Conservation (phyloP, 2,329 filamentous ascomycete species). For the Fusarium irregulare region DNA sequence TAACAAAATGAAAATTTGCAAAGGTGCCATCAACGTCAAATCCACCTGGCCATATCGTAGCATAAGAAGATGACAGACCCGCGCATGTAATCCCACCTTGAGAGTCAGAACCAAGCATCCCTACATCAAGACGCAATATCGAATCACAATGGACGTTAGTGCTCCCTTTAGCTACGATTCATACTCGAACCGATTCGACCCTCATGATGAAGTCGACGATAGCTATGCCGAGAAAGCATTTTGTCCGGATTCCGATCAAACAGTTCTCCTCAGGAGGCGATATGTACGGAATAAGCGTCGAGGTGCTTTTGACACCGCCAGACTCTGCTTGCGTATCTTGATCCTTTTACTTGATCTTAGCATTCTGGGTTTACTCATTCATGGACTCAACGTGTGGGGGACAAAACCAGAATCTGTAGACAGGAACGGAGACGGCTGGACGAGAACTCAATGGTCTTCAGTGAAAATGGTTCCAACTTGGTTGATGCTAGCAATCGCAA, state of each 20-base stretch:
- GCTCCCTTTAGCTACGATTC: conserved; percentile 5
- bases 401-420: conserved; percentile 7
- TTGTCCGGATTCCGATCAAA: background rate
- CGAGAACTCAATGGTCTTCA: conserved; percentile 7
- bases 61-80: no score
- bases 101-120: no score
- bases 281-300: background rate
- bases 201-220: conserved; percentile 6
- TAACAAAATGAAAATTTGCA: no score
- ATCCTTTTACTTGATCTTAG: conserved; percentile 6
- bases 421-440: conserved; percentile 13
- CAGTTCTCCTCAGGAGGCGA: conserved; percentile 1
- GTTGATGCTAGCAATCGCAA: conserved; percentile 7
- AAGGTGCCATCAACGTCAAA: no score
- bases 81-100: no score
- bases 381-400: conserved; percentile 7
- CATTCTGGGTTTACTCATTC: background rate
- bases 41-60: no score
- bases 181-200: conserved; percentile 17
- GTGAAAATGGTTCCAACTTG: conserved; percentile 15
- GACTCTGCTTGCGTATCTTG: background rate
- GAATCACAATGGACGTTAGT: conserved; percentile 3
- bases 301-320: background rate
- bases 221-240: background rate
- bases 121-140: no score